Percentiles rank a stretch among this genome's conserved stretches.
phyloP scores from a whole-genome alignment of 768 basidiomycete species.

The Psilocybe subaeruginosa region DNA sequence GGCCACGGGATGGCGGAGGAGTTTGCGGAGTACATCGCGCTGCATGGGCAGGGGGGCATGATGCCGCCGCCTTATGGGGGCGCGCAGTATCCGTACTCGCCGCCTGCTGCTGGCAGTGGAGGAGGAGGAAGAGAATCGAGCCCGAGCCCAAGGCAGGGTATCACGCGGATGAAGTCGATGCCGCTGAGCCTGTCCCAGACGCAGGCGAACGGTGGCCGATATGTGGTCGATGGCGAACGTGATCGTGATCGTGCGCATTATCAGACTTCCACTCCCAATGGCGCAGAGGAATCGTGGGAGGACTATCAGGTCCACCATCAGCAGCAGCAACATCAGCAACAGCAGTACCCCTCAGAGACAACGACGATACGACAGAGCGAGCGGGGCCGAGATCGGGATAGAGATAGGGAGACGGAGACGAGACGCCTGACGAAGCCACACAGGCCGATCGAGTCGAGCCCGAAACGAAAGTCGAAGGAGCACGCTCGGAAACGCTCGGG shows the following conservation, averaged over 20 bases:
- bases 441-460: slow-evolving; percentile 19
- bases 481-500: slow-evolving; percentile 34
- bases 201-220: slow-evolving; percentile 17
- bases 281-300: slow-evolving; percentile 8
- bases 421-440: background rate
- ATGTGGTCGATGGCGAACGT: slow-evolving; percentile 17
- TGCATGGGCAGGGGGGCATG: slow-evolving; percentile 5
- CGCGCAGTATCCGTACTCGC: slow-evolving; percentile 10
- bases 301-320: slow-evolving; percentile 15
- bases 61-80: slow-evolving; percentile 19
- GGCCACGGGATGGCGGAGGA: slow-evolving; percentile 22
- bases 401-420: slow-evolving; percentile 16
- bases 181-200: slow-evolving; percentile 31
- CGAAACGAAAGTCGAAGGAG: slow-evolving; percentile 24
- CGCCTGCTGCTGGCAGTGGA: background rate
- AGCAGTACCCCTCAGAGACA: background rate
- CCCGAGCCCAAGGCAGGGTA: slow-evolving; percentile 11
- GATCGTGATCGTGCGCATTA: slow-evolving; percentile 12
- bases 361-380: background rate
- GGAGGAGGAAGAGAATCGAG: background rate
- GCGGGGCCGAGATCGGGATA: background rate
- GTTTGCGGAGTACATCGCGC: slow-evolving; percentile 25
- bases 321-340: slow-evolving; percentile 10
- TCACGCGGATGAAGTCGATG: slow-evolving; percentile 57
- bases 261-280: slow-evolving; percentile 3